Evolutionary conservation across 148 eudicot species (phyloP).

Genomic region (Heliamphora exappendiculata): DNA sequence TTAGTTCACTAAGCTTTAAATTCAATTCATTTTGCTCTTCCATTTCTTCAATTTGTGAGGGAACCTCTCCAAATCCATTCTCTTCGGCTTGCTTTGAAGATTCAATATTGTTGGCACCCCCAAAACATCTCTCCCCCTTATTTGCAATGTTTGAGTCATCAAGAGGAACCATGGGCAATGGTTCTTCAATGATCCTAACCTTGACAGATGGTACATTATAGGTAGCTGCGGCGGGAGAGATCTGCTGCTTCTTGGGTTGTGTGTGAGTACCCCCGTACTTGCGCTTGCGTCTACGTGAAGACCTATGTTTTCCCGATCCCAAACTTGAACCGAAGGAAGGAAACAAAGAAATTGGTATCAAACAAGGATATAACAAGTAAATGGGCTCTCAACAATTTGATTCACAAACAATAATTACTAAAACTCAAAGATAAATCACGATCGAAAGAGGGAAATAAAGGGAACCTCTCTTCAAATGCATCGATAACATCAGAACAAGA

Average conservation of each 20-base stretch:
- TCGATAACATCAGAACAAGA: constrained; percentile 80
- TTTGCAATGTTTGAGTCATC: constrained; percentile 16
- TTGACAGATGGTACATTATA: constrained; percentile 35
- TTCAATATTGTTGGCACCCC: constrained; percentile 17
- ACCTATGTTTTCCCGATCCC: constrained; percentile 47
- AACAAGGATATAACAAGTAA: not conserved
- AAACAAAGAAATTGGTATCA: constrained; percentile 8
- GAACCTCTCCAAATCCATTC: constrained; percentile 26
- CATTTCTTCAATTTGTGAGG: constrained; percentile 25
- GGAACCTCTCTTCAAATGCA: constrained; percentile 81
- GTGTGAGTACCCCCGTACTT: constrained; percentile 32
- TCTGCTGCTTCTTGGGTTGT: constrained; percentile 64
- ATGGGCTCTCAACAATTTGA: not conserved
- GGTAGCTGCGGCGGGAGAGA: constrained; percentile 55
- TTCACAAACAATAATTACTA: constrained; percentile 4
- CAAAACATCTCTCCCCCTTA: constrained; percentile 19
- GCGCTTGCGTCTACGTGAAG: constrained; percentile 58
- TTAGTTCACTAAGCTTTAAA: constrained; percentile 26
- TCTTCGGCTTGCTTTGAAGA: constrained; percentile 22
- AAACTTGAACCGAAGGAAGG: constrained; percentile 32
- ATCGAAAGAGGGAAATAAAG: constrained; percentile 15
- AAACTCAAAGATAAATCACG: not conserved
- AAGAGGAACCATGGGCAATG: constrained; percentile 22
- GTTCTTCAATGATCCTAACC: constrained; percentile 29
- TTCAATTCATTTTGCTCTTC: constrained; percentile 32